phyloP scores from a whole-genome alignment of 805 yeast species.

The Candida suzukii region DNA sequence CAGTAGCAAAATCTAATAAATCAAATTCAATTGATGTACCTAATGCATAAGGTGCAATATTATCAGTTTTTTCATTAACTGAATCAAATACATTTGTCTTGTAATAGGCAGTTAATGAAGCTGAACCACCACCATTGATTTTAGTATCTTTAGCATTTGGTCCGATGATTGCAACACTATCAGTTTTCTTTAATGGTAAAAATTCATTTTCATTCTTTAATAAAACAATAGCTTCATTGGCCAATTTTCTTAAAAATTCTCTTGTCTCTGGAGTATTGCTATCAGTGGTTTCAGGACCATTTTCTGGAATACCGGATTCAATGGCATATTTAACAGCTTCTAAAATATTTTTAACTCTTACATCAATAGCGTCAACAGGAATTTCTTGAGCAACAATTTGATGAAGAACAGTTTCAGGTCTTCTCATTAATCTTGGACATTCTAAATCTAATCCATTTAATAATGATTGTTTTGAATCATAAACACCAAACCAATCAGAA shows the following conservation, averaged over 20 bases:
- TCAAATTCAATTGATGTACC: conserved; percentile 25
- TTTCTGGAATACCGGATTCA: conserved; percentile 33
- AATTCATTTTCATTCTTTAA: no score
- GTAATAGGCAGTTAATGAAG: conserved; percentile 27
- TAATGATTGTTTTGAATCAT: conserved; percentile 37
- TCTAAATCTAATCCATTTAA: conserved; percentile 56
- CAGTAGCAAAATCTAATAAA: conserved; percentile 9
- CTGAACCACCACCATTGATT: conserved; percentile 60
- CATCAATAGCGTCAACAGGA: conserved; percentile 34
- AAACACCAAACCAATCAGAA: conserved; percentile 63
- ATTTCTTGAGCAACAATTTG: conserved; percentile 34
- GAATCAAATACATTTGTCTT: conserved; percentile 8
- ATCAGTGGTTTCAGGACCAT: conserved; percentile 27
- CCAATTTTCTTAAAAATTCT: conserved; percentile 33
- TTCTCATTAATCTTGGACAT: conserved; percentile 44
- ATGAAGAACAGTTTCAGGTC: conserved; percentile 36
- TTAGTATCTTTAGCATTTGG: conserved; percentile 47
- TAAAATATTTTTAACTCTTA: conserved; percentile 40
- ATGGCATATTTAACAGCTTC: conserved; percentile 37
- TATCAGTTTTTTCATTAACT: conserved; percentile 12
- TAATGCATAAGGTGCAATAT: conserved; percentile 26
- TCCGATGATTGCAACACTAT: conserved; percentile 46
- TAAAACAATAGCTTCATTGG: conserved; percentile 47
- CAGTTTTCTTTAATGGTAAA: conserved; percentile 36
- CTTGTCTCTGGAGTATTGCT: conserved; percentile 45